Evolutionary conservation across 2,329 filamentous ascomycete species (phyloP), one percentile per base, ranked within the genome.

Genomic region (Monilinia fructigena): DNA sequence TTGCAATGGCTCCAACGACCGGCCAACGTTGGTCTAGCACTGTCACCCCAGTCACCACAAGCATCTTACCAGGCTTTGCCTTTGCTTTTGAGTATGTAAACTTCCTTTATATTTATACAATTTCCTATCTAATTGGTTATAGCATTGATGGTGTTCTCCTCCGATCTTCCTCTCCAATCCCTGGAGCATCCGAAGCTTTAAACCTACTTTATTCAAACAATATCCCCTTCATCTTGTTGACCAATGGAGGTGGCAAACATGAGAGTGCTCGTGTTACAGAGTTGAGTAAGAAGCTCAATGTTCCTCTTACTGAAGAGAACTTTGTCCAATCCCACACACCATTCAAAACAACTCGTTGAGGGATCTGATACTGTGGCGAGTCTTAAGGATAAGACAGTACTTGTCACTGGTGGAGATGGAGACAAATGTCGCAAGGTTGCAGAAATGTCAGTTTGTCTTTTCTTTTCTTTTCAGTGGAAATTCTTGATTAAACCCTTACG

Each of bases 311-410:
- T 50, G 84, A 84, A 18, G 85, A 84, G 69, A 89, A 89, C 77
- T 92, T 96, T 74, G 84, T 98, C 55, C 91, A 97, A 77, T 94
- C 90, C 31, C 94, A 99, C 78, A 97, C 94, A 0, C 95, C 94
- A 0, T 95, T 95, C 76, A 83, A 89, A 89, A 74, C 86, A 90
- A 76, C 79, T 94, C 68, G 81, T 90, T 48, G 80, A 86, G 48
- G 84, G 85, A 20, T 82, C 83, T 35, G 79, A 85, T 55, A 82
- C 82, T 70, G 81, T 79, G 53, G 76, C 80, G 40, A 78, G 81
- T n/a, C 74, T 88, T 50, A 80, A 81, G 55, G 80, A 89, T 69
- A 88, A 88, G 76, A 90, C 86, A n/a, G 82, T 94, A 52, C 79
- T 94, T 66, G 88, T 93, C 18, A 89, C 89, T 20, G 91, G 91